Conservation (phyloP, 1,139 yeast species). For the Suhomyces ambrosiae region DNA sequence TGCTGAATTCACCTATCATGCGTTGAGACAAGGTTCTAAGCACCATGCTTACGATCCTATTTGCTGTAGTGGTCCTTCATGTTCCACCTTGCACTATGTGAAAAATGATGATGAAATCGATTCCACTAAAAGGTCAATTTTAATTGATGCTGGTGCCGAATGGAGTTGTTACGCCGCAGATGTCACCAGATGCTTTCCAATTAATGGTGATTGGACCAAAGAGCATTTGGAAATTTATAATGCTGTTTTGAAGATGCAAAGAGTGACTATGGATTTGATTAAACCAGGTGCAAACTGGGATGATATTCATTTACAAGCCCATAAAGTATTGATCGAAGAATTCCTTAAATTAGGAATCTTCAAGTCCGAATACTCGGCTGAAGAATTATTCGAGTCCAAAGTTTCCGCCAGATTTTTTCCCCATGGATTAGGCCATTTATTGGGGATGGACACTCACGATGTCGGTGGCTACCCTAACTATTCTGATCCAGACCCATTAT, state of each 20-base stretch:
- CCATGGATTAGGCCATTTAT: conserved; percentile 90
- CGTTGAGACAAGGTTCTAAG: conserved; percentile 91
- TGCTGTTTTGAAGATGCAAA: conserved; percentile 84
- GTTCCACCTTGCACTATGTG: conserved; percentile 89
- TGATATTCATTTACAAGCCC: conserved; percentile 77
- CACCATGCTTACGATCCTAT: conserved; percentile 90
- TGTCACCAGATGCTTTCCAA: conserved; percentile 94
- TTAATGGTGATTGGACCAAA: conserved; percentile 82
- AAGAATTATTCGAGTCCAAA: conserved; percentile 69
- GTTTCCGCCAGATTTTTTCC: conserved; percentile 85
- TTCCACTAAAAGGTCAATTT: conserved; percentile 56
- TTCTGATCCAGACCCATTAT: conserved; percentile 74
- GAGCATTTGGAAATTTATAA: conserved; percentile 85
- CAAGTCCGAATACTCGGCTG: conserved; percentile 55
- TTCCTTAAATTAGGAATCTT: conserved; percentile 79
- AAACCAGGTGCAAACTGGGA: conserved; percentile 90
- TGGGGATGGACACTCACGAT: conserved; percentile 96
- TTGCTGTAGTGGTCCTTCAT: conserved; percentile 90
- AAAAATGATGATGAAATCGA: conserved; percentile 74
- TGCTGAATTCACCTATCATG: conserved; percentile 93
- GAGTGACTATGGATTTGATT: conserved; percentile 63
- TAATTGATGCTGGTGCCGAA: conserved; percentile 97
- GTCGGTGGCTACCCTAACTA: conserved; percentile 89
- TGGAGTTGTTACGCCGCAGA: conserved; percentile 93
- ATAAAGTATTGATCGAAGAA: conserved; percentile 69